Percentiles rank a stretch among this genome's conserved stretches.
These are phyloP conservation scores for Capronia epimyces DNA, from an alignment of 2,329 filamentous ascomycete species.

Conservation along the genomic window DNA sequence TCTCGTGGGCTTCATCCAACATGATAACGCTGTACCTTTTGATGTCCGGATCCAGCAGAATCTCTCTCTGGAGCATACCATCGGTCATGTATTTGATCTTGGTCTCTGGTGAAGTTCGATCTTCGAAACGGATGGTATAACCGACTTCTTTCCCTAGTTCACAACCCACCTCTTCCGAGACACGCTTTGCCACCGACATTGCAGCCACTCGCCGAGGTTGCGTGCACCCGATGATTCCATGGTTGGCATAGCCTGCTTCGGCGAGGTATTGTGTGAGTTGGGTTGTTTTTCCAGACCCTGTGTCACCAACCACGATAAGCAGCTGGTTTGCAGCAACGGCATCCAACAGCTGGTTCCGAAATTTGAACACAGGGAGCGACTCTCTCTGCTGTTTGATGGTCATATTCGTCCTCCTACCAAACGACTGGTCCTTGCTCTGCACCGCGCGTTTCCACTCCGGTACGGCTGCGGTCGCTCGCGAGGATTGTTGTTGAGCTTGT, in stretches of 20 bases:
- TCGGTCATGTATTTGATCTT: slow-evolving; percentile 99
- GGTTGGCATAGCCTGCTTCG: slow-evolving; percentile 85
- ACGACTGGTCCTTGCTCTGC: slow-evolving; percentile 69
- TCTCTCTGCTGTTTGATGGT: slow-evolving; percentile 94
- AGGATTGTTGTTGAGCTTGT: slow-evolving; percentile 53
- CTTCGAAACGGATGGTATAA: slow-evolving; percentile 96
- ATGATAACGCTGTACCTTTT: slow-evolving; percentile 93
- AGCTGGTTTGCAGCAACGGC: slow-evolving; percentile 85
- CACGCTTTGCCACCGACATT: slow-evolving; percentile 98
- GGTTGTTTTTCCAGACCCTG: slow-evolving; percentile 94
- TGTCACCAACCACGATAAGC: slow-evolving; percentile 93
- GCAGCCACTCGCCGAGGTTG: slow-evolving; percentile 94
- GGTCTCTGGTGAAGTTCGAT: slow-evolving; percentile 79
- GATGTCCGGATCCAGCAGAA: slow-evolving; percentile 83
- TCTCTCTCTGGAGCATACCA: slow-evolving; percentile 94
- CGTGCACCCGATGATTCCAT: slow-evolving; percentile 91
- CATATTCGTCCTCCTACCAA: slow-evolving; percentile 82
- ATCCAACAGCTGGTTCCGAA: slow-evolving; percentile 79
- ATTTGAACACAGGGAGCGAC: slow-evolving; percentile 79
- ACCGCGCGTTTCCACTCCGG: slow-evolving; percentile 91
- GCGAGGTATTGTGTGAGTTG: slow-evolving; percentile 94
- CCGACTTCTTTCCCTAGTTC: slow-evolving; percentile 86
- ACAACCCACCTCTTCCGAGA: slow-evolving; percentile 91
- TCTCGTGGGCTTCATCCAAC: slow-evolving; percentile 95
- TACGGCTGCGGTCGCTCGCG: slow-evolving; percentile 59